Conservation (phyloP, 345 rosid species). For the Turritis glabra region DNA sequence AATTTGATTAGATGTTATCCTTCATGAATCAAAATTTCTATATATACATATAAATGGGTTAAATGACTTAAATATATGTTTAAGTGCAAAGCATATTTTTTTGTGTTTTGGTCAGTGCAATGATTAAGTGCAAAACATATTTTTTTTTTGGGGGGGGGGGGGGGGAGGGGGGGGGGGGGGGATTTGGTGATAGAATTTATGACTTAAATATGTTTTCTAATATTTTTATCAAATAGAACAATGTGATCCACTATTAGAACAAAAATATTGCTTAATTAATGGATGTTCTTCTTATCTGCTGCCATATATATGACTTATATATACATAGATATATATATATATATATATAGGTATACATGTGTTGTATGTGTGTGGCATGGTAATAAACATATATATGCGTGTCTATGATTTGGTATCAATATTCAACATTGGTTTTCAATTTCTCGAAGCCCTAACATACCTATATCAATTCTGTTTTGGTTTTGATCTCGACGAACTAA, state of each 20-base stretch:
- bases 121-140: conserved; percentile 28
- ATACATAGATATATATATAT: neutral
- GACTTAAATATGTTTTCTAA: conserved; percentile 9
- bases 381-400: neutral
- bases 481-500: conserved; percentile 14
- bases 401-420: conserved; percentile 14
- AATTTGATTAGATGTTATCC: conserved; percentile 4
- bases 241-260: conserved; percentile 12
- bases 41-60: neutral
- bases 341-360: neutral
- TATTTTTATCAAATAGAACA: conserved; percentile 16
- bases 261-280: conserved; percentile 13
- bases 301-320: conserved; percentile 3
- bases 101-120: conserved; percentile 25
- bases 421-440: conserved; percentile 17
- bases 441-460: conserved; percentile 26
- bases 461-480: neutral
- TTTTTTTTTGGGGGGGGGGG: no score
- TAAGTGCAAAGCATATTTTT: no score
- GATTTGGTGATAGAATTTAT: conserved; percentile 15
- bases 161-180: no score
- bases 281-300: conserved; percentile 6
- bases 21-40: neutral
- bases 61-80: no score
- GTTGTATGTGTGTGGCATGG: conserved; percentile 16